Base-by-base conservation (phyloP, 1,139 yeast genomes). In the Protomyces lactucae-debilis region DNA sequence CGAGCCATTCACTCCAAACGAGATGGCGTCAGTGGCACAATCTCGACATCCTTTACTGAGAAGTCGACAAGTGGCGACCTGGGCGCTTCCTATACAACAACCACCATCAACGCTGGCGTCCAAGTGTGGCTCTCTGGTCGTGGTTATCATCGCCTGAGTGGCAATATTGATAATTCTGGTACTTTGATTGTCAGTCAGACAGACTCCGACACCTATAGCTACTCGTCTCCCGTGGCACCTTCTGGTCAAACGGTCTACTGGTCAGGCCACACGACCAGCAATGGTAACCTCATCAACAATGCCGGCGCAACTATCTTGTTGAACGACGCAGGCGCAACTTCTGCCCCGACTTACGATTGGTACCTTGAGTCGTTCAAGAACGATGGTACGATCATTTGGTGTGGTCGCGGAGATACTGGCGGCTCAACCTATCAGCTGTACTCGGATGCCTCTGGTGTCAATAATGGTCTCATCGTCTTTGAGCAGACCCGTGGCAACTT, bases 401-500 rank as follows among this genome's bases (percentile, higher is more conserved):
- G 60, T 18, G 60, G 60, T 12, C 53, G 60, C 10, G 60, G 60
- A 14, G 60, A 56, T 36, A 16, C 28, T 14, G 32, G 48, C 16
- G 54, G 54, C 14, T 23, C 39, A 2, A 28, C 21, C 14, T 45
- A 28, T 21, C 23, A 48, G 53, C 60, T 56, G 14, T n/a, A 45
- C 25, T 45, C 54, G n/a, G 25, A 35, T 28, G 21, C 6, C 18
- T 45, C 43, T 28, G 36, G 60, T 37, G 46, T 56, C 53, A 56
- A 56, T 48, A 32, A 45, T 21, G 60, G 60, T 16, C 54, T 56
- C 54, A 56, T 56, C 36, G 51, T n/a, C 23, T 56, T 56, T 43
- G 53, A 46, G 54, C 54, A 56, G 28, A 18, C 48, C 28, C 4
- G 28, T 6, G 60, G 60, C 28, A 56, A 46, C 54, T 18, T n/a